These are phyloP conservation scores for Linanthus parryae DNA, from an alignment of 148 eudicot genomes.

Conservation along the genomic window DNA sequence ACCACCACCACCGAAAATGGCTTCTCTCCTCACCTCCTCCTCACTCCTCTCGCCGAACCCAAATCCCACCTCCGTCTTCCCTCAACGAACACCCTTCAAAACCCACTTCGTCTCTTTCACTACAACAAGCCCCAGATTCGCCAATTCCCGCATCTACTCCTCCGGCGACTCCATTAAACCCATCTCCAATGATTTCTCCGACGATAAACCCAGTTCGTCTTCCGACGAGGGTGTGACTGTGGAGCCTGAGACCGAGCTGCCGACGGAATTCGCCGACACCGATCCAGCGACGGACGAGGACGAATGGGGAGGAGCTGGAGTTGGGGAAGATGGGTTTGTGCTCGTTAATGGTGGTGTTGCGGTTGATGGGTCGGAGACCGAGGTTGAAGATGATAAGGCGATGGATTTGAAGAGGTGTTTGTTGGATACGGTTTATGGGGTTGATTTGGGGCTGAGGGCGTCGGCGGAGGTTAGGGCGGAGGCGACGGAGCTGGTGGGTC, in stretches of 20 bases:
- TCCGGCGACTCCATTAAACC: too few species aligned
- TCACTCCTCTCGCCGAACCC: too few species aligned
- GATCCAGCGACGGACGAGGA: conserved; percentile 65
- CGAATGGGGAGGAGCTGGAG: conserved; percentile 44
- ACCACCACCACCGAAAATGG: too few species aligned
- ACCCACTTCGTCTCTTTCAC: too few species aligned
- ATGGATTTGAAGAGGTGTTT: conserved; percentile 72
- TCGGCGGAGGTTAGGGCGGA: conserved; percentile 82
- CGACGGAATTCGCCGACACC: conserved; percentile 29
- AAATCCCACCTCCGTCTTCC: too few species aligned
- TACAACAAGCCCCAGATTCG: too few species aligned
- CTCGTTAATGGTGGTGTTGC: not conserved
- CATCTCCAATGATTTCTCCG: too few species aligned
- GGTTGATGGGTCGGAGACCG: conserved; percentile 2
- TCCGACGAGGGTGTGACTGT: too few species aligned
- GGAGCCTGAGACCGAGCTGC: conserved; percentile 45
- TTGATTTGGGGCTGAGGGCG: conserved; percentile 69
- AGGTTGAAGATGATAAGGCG: conserved; percentile 19
- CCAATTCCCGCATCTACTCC: too few species aligned
- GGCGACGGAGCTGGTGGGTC: conserved; percentile 62
- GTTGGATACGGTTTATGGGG: conserved; percentile 76
- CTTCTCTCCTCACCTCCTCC: too few species aligned
- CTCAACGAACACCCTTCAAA: too few species aligned
- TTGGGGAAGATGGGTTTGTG: not conserved
- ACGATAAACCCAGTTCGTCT: too few species aligned